Conservation (phyloP, 2,329 filamentous ascomycete species). For the Nothopassalora personata region DNA sequence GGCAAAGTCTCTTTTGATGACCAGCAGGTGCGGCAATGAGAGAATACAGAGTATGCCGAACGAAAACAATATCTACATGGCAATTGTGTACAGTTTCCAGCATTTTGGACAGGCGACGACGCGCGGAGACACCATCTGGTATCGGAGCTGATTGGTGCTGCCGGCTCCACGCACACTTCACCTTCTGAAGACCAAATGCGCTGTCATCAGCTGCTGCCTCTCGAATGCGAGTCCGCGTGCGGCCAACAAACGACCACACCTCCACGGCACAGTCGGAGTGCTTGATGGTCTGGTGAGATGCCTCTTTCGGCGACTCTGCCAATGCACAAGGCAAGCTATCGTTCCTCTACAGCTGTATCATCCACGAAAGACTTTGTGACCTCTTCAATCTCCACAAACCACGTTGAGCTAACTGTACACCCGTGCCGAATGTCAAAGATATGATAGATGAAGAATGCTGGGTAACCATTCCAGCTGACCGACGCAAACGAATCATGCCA, state of each 20-base stretch:
- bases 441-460: slow-evolving; percentile 5
- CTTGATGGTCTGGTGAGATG: slow-evolving; percentile 8
- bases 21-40: background rate
- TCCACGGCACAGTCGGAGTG: slow-evolving; percentile 6
- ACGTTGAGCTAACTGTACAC: background rate
- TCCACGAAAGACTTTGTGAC: background rate
- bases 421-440: slow-evolving; percentile 1
- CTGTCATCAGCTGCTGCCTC: slow-evolving; percentile 10
- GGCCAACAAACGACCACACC: slow-evolving; percentile 7
- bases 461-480: background rate
- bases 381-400: background rate
- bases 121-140: background rate
- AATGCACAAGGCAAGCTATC: background rate
- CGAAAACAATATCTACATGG: slow-evolving; percentile 2
- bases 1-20: slow-evolving; percentile 1
- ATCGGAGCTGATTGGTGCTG: background rate
- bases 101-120: background rate
- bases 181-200: slow-evolving; percentile 5
- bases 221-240: background rate
- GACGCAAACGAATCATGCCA: background rate
- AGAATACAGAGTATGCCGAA: background rate
- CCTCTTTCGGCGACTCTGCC: slow-evolving; percentile 1
- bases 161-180: slow-evolving; percentile 17
- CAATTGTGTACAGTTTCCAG: background rate
- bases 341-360: background rate